These are phyloP conservation scores for Ballota nigra DNA, from an alignment of 257 asterid genomes.

Conservation along the genomic window DNA sequence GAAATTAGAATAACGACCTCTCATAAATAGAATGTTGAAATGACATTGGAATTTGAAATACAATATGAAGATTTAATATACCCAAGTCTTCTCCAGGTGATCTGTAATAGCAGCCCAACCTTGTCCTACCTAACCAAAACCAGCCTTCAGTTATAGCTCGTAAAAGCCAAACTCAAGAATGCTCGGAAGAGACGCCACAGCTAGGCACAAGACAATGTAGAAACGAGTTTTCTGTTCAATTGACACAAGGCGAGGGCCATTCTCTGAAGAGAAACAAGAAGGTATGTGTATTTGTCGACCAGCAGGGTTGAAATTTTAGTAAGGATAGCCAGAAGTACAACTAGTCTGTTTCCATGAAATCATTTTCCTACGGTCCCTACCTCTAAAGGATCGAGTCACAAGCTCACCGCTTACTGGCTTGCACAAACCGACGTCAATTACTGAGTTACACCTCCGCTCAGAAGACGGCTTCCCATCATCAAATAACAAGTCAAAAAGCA, in stretches of 20 bases:
- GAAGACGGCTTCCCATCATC: slow-evolving; percentile 46
- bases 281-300: not conserved
- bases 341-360: slow-evolving; percentile 78
- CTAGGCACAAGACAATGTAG: not conserved
- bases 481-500: slow-evolving; percentile 80
- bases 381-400: slow-evolving; percentile 72
- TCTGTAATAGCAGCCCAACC: not conserved
- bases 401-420: slow-evolving; percentile 69
- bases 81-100: not conserved
- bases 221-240: not conserved
- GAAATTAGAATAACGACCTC: not conserved
- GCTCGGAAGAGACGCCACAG: not conserved
- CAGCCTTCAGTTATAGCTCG: not conserved
- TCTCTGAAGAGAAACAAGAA: not conserved
- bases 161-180: not conserved
- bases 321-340: slow-evolving; percentile 78
- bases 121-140: not conserved
- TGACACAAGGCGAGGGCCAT: not conserved
- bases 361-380: slow-evolving; percentile 90
- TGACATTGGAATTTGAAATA: not conserved
- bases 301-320: slow-evolving; percentile 27
- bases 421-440: slow-evolving; percentile 75
- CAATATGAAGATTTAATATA: not conserved
- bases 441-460: slow-evolving; percentile 54
- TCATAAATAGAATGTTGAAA: not conserved